Base-by-base conservation (phyloP, 768 basidiomycete genomes). In the Exsudoporus frostii region DNA sequence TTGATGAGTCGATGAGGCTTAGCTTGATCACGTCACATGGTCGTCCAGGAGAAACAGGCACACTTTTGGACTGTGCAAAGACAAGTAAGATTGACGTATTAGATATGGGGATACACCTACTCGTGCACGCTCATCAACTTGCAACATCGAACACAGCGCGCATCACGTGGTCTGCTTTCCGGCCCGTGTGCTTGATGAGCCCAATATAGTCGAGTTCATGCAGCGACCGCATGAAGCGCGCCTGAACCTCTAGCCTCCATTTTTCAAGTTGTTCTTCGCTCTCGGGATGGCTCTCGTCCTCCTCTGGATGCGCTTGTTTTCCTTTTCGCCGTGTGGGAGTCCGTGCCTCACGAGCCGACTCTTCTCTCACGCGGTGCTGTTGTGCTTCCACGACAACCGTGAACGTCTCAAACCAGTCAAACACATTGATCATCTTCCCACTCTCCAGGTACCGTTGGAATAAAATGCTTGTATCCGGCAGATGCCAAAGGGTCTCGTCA, bases 351-450 rank as follows among this genome's bases (percentile, higher is more conserved):
- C 13, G 54, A 0, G 48, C 39, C 3, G 14, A 15, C 7, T 25
- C 43, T 1, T 49, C 34, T 24, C 8, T 54, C 20, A 20, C 34
- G 10, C 47, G 58, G 8, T 59, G 53, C 22, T 69, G 67, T 69
- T 88, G 88, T 1, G 71, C 72, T 65, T 90, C 88, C 48, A 92
- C 68, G 30, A 81, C 85, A 20, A 75, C 67, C 30, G 80, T 76
- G 66, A 93, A 94, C 22, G 86, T 80, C 59, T 89, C 84, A 62
- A 84, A 92, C 92, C 90, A 92, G 67, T 94, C 92, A 65, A 88
- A 92, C 2, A 91, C 79, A 63, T 93, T 93, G 69, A 93, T 82
- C 81, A 88, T 80, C 71, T 79, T 85, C 41, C 88, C 89, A 43
- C 87, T 86, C 61, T 91, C 85, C 39, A 85, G 75, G 69, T 91